These are phyloP conservation scores for Fulvia fulva DNA, from an alignment of 2,329 filamentous ascomycete genomes.

Conservation along the genomic window DNA sequence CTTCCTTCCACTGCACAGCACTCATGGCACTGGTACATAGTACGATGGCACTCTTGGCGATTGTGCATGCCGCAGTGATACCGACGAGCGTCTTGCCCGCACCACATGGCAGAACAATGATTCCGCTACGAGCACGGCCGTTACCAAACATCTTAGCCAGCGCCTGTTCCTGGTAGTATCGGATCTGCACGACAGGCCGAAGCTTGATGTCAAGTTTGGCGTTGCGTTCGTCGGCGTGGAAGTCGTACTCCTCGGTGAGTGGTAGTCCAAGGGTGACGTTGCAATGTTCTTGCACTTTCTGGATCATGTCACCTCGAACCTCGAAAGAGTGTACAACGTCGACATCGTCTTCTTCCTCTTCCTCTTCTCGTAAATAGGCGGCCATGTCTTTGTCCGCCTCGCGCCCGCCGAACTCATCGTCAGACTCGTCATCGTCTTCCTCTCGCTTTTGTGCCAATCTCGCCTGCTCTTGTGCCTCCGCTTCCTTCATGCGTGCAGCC, in stretches of 20 bases:
- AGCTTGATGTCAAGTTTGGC: slow-evolving; percentile 91
- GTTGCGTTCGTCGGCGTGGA: slow-evolving; percentile 84
- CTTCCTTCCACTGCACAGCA: slow-evolving; percentile 91
- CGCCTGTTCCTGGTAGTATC: slow-evolving; percentile 94
- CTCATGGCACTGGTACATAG: slow-evolving; percentile 98
- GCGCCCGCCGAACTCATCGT: slow-evolving; percentile 51
- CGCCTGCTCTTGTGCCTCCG: slow-evolving; percentile 46
- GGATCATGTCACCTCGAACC: slow-evolving; percentile 76
- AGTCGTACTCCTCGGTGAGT: slow-evolving; percentile 95
- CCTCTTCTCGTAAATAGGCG: slow-evolving; percentile 64
- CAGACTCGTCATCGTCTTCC: slow-evolving; percentile 50
- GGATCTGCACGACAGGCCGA: slow-evolving; percentile 82
- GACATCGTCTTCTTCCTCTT: slow-evolving; percentile 72
- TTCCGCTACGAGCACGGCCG: slow-evolving; percentile 91
- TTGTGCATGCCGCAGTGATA: slow-evolving; percentile 96
- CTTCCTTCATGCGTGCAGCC: slow-evolving; percentile 81
- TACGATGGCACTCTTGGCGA: slow-evolving; percentile 94
- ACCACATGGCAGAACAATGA: slow-evolving; percentile 94
- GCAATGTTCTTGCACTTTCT: slow-evolving; percentile 84
- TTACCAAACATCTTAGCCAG: slow-evolving; percentile 99
- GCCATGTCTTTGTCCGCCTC: slow-evolving; percentile 57
- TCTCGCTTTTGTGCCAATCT: slow-evolving; percentile 41
- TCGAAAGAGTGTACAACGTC: slow-evolving; percentile 92
- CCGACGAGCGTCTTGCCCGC: slow-evolving; percentile 96
- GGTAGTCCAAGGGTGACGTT: slow-evolving; percentile 75